These are phyloP conservation scores for Microsporum audouinii DNA, from an alignment of 2,329 filamentous ascomycete genomes.

Conservation along the genomic window DNA sequence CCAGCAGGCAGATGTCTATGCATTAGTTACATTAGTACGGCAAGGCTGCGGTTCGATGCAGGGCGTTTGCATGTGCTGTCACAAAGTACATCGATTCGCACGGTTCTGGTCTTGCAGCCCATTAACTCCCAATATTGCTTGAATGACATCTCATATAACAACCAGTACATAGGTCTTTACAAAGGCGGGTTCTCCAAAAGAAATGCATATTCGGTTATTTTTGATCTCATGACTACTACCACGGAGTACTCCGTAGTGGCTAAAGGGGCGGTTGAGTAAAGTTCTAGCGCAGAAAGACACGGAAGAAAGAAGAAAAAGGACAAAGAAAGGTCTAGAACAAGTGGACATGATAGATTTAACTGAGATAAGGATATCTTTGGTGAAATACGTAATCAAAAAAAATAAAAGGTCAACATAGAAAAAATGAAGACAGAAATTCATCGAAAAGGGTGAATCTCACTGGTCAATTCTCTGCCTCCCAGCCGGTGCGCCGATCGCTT, in stretches of 20 bases:
- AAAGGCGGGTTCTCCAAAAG: neutral
- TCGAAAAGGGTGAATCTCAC: neutral
- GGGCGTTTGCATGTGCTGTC: too few relatives aligned
- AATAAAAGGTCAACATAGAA: neutral
- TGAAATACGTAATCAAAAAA: neutral
- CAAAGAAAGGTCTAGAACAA: neutral
- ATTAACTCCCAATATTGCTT: neutral
- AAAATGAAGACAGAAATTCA: neutral
- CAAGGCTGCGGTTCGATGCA: too few relatives aligned
- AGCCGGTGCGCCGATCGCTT: slow-evolving; percentile 2
- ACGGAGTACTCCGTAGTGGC: neutral
- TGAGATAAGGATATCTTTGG: neutral
- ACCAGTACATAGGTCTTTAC: too few relatives aligned
- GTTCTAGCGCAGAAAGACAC: neutral
- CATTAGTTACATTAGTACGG: too few relatives aligned
- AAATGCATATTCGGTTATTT: neutral
- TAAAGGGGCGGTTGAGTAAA: neutral
- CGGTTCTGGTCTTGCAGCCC: too few relatives aligned
- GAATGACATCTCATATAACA: neutral
- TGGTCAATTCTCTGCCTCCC: neutral
- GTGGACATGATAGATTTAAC: neutral
- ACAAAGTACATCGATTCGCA: too few relatives aligned
- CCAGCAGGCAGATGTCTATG: too few relatives aligned
- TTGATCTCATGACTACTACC: neutral
- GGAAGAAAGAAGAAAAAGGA: neutral